Evolutionary conservation across 1,139 yeast genomes (phyloP).

Genomic region (Pichia sp.): DNA sequence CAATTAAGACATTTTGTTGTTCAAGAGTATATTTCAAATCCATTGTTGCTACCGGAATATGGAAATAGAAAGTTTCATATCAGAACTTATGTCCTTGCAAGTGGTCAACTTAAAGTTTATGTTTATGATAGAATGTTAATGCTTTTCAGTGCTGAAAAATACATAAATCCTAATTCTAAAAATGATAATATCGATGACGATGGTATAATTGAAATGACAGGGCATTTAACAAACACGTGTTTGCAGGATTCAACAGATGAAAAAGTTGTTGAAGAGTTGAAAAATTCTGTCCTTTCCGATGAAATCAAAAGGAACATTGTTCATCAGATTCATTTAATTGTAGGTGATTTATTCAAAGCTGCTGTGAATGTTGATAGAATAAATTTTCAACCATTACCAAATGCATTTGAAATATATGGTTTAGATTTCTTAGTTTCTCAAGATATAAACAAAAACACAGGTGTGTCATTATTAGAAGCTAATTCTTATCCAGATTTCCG

Average conservation of each 20-base stretch:
- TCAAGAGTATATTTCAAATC: constrained; percentile 67
- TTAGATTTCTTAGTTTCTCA: constrained; percentile 74
- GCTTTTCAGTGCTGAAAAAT: constrained; percentile 62
- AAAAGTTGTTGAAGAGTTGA: constrained; percentile 60
- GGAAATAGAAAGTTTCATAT: constrained; percentile 80
- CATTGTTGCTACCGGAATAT: constrained; percentile 58
- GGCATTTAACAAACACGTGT: constrained; percentile 93
- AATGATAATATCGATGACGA: constrained; percentile 10
- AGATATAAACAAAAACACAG: constrained; percentile 28
- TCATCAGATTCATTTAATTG: constrained; percentile 51
- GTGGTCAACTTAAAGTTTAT: constrained; percentile 67
- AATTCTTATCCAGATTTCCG: constrained; percentile 95
- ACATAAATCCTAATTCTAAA: constrained; percentile 32
- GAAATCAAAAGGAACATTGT: constrained; percentile 40
- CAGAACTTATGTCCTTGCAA: constrained; percentile 75
- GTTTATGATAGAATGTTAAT: constrained; percentile 78
- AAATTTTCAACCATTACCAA: constrained; percentile 80
- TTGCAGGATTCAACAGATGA: constrained; percentile 45
- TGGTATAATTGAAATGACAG: constrained; percentile 42
- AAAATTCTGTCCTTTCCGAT: constrained; percentile 36
- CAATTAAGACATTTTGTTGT: constrained; percentile 87
- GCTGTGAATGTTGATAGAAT: constrained; percentile 74
- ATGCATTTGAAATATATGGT: constrained; percentile 85
- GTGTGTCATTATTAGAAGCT: constrained; percentile 67
- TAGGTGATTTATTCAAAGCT: constrained; percentile 73